Conservation (phyloP, 164 flowering plant species). For the Nymphaea colorata region DNA sequence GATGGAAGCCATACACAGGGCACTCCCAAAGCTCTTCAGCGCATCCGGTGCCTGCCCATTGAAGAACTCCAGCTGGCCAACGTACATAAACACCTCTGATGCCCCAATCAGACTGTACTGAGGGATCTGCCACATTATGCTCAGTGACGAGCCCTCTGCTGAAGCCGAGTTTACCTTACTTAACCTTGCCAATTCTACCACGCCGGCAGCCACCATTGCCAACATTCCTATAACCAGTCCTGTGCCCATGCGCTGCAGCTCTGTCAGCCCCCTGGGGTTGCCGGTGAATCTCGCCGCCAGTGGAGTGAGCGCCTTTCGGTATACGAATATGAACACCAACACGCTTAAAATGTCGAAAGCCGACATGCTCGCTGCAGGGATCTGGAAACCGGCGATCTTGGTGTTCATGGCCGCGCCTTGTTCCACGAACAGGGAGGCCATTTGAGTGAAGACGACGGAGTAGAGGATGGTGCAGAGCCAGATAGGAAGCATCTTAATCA, state of each 20-base stretch:
- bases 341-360: constrained; percentile 76
- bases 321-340: constrained; percentile 45
- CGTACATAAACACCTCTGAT: constrained; percentile 88
- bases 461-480: constrained; percentile 93
- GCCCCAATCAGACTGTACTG: constrained; percentile 71
- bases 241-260: constrained; percentile 62
- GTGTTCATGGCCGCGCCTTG: constrained; percentile 79
- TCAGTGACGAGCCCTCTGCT: constrained; percentile 18
- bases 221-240: constrained; percentile 43
- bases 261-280: constrained; percentile 44
- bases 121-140: constrained; percentile 54
- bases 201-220: constrained; percentile 58
- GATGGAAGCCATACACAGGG: constrained; percentile 91
- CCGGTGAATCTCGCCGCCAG: constrained; percentile 29
- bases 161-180: constrained; percentile 8
- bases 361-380: constrained; percentile 93
- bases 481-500: constrained; percentile 61
- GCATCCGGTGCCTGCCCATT: constrained; percentile 88
- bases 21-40: constrained; percentile 80
- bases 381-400: constrained; percentile 30
- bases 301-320: constrained; percentile 47
- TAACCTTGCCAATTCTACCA: constrained; percentile 32
- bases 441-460: constrained; percentile 85
- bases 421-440: constrained; percentile 92
- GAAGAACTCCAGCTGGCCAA: constrained; percentile 82